Percentiles rank a stretch among this genome's conserved stretches.
phyloP scores from a whole-genome alignment of 805 yeast genomes.

The Wickerhamiella lipophila region DNA sequence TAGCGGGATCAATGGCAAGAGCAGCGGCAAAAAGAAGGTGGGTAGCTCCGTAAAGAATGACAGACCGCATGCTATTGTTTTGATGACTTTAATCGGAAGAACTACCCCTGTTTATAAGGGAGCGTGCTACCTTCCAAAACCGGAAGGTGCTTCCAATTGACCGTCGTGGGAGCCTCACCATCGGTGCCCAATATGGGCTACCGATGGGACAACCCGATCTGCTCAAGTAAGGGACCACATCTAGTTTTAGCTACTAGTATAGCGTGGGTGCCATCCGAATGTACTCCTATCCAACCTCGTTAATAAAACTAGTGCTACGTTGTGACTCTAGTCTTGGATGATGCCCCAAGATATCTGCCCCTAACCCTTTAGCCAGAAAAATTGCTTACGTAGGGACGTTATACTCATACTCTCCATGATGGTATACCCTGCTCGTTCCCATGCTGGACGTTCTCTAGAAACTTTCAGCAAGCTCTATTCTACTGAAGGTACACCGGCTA shows the following conservation, averaged over 20 bases:
- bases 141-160: neutral
- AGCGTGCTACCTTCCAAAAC: neutral
- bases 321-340: neutral
- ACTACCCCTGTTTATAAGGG: neutral
- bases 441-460: constrained; percentile 35
- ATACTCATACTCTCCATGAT: neutral
- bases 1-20: constrained; percentile 6
- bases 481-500: constrained; percentile 28
- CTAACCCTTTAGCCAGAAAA: neutral
- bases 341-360: neutral
- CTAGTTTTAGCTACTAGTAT: too few relatives aligned
- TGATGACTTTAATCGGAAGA: neutral
- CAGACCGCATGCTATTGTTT: constrained; percentile 6
- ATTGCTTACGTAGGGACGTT: neutral
- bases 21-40: constrained; percentile 9
- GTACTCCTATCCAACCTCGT: too few relatives aligned
- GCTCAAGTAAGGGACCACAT: too few relatives aligned
- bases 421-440: constrained; percentile 76
- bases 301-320: too few relatives aligned
- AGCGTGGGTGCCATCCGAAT: too few relatives aligned
- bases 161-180: neutral
- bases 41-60: constrained; percentile 4
- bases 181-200: neutral
- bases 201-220: neutral
- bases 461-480: constrained; percentile 28